Base-by-base conservation (phyloP, 148 eudicot species). In the Vaccinium macrocarpon region DNA sequence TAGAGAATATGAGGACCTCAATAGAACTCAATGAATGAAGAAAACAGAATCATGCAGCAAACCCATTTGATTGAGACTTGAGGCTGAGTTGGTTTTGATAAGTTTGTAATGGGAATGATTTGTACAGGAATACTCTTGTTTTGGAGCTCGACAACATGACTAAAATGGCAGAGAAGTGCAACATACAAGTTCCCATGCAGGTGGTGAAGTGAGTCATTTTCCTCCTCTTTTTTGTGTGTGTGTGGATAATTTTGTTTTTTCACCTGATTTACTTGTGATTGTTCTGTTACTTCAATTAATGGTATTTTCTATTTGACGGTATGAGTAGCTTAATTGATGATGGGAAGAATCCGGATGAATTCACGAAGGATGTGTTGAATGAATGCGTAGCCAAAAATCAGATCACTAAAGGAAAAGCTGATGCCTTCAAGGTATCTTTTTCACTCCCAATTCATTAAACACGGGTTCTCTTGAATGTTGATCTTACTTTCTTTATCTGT, bases 301-400 rank as follows among this genome's bases (percentile, higher is more conserved):
- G 76, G 8, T 73, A 35, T 66, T 51, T 27, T 29, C 16, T 68
- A 2, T 27, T 35, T 79, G 5, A 16, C 27, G 46, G 51, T 80
- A 56, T 80, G 19, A 72, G 23, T 79, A 93, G 95, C 78, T 90
- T 93, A 82, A 95, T 97, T 79, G 98, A 97, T 74, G 95, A 95
- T 48, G 99, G 99, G 27, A 93, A 92, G 88, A 97, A 95, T 81
- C 98, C 97, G 1, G 98, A 94, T 83, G 97, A 92, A 32, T 94
- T 93, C 71, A 92, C 98, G 2, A 90, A 85, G 87, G 98, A 94
- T 84, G 90, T 96, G 75, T 84, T 96, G 86, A 93, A 96, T 85
- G 84, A 88, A 64, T 97, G 97, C 86, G 95, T 93, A 64, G 89
- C 92, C 82, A 95, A 90, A 82, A 93, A 95, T 82, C 96, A 93